These are phyloP conservation scores for Fusarium nygamai DNA, from an alignment of 2,329 filamentous ascomycete species.

Conservation along the genomic window DNA sequence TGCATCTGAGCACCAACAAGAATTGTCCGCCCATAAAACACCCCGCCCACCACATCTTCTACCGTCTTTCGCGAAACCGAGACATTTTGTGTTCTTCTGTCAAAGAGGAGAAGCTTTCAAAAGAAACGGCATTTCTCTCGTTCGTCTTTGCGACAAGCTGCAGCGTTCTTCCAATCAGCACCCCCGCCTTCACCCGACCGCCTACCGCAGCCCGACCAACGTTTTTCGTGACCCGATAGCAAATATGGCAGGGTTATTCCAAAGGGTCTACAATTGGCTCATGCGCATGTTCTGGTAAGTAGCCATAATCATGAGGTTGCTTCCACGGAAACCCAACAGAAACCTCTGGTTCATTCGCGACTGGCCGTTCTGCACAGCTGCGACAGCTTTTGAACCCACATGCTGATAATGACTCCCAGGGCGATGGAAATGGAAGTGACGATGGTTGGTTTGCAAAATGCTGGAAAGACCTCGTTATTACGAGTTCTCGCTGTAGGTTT, in stretches of 20 bases:
- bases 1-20: constrained; percentile 42
- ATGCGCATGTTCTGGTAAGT: constrained; percentile 95
- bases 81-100: constrained; percentile 23
- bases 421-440: constrained; percentile 99
- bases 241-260: constrained; percentile 89
- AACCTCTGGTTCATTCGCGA: constrained; percentile 5
- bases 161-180: constrained; percentile 34
- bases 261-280: constrained; percentile 97
- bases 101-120: constrained; percentile 11
- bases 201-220: constrained; percentile 37
- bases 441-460: constrained; percentile 98
- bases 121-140: constrained; percentile 8
- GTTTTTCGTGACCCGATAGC: constrained; percentile 33
- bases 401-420: constrained; percentile 62
- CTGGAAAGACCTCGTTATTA: constrained; percentile 94
- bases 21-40: constrained; percentile 43
- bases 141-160: constrained; percentile 22
- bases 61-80: constrained; percentile 31
- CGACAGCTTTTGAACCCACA: constrained; percentile 32
- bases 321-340: constrained; percentile 13
- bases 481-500: constrained; percentile 89
- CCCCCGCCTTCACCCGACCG: constrained; percentile 42
- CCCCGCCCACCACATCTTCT: constrained; percentile 41
- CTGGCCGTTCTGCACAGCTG: constrained; percentile 11
- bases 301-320: constrained; percentile 6